Evolutionary conservation across 106 monocot genomes (phyloP).

Genomic region (Phalaenopsis equestris): DNA sequence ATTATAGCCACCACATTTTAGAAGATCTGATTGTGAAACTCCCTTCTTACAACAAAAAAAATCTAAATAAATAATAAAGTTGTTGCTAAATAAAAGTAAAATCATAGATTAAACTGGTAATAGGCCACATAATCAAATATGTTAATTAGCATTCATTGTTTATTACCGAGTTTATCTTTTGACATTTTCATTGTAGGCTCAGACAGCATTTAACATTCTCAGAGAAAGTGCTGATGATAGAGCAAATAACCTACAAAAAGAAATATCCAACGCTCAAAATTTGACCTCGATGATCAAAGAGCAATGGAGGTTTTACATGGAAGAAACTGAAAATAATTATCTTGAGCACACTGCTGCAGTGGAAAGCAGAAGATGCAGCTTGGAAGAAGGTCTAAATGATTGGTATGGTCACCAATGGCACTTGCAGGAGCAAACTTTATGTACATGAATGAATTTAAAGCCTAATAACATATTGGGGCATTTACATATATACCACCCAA

Average conservation of each 20-base stretch:
- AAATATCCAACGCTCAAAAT: conserved; percentile 52
- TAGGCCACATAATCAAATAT: not conserved
- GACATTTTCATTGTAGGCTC: conserved; percentile 36
- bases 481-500: too few species aligned
- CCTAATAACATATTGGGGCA: not conserved
- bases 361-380: conserved; percentile 41
- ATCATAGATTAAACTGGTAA: not conserved
- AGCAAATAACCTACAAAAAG: conserved; percentile 50
- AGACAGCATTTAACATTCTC: conserved; percentile 60
- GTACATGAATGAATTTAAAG: not conserved
- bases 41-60: too few species aligned
- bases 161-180: not conserved
- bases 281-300: conserved; percentile 57
- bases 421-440: not conserved
- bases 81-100: too few species aligned
- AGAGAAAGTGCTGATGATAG: conserved; percentile 49
- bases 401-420: conserved; percentile 41
- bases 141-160: not conserved
- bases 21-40: too few species aligned
- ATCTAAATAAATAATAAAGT: too few species aligned
- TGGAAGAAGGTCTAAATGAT: conserved; percentile 55
- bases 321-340: conserved; percentile 61
- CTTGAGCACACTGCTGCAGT: conserved; percentile 52
- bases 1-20: too few species aligned
- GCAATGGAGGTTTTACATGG: conserved; percentile 58